Conservation (phyloP, 2,329 filamentous ascomycete species). For the Neonectria ditissima region DNA sequence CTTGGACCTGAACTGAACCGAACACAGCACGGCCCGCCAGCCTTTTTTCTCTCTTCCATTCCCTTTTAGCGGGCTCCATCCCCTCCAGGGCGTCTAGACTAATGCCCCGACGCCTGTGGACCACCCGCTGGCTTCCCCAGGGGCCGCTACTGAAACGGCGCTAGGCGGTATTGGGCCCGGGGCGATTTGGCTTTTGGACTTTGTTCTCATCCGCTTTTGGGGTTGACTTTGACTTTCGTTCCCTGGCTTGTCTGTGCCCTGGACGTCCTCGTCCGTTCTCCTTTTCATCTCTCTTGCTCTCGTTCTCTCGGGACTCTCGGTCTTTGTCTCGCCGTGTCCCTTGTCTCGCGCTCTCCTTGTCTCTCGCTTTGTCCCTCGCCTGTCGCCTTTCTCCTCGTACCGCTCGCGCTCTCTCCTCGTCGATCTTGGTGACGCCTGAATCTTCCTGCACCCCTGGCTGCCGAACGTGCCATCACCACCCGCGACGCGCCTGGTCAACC, state of each 20-base stretch:
- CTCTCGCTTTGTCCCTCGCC: neutral
- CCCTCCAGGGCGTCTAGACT: conserved; percentile 3
- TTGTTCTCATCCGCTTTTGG: no score
- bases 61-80: no score
- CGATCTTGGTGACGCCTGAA: neutral
- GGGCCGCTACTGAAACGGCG: conserved; percentile 40
- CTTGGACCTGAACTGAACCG: conserved; percentile 8
- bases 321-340: neutral
- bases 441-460: neutral
- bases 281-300: neutral
- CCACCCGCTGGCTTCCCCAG: conserved; percentile 33
- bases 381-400: no score
- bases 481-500: conserved; percentile 13
- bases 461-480: neutral
- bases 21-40: neutral
- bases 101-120: conserved; percentile 23
- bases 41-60: no score
- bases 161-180: conserved; percentile 28
- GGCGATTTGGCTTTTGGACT: no score
- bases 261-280: neutral
- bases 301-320: neutral
- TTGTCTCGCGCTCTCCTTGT: neutral
- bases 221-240: no score
- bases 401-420: neutral
- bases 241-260: neutral